Evolutionary conservation across 805 yeast genomes (phyloP).

Genomic region (Myxozyma mucilagina): DNA sequence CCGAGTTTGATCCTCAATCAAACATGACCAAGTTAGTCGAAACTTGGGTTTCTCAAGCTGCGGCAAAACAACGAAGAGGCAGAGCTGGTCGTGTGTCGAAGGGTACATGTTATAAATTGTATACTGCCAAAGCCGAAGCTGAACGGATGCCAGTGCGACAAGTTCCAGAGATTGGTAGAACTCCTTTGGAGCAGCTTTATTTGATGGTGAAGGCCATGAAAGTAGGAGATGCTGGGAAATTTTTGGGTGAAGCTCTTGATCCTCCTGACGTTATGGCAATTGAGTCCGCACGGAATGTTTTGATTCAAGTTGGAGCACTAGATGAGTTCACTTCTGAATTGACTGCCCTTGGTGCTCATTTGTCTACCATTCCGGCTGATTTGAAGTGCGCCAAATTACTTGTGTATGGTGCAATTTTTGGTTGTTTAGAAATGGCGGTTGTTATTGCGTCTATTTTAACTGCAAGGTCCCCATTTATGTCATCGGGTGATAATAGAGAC

Average conservation of each 20-base stretch:
- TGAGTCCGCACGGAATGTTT: conserved; percentile 51
- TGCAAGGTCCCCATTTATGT: conserved; percentile 71
- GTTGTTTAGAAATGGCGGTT: conserved; percentile 74
- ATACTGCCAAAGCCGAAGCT: conserved; percentile 60
- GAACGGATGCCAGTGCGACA: conserved; percentile 67
- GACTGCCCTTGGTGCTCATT: conserved; percentile 75
- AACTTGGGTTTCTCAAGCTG: conserved; percentile 87
- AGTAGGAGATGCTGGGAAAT: conserved; percentile 64
- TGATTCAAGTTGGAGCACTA: conserved; percentile 75
- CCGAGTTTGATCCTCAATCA: conserved; percentile 64
- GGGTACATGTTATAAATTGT: conserved; percentile 81
- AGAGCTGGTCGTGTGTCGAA: conserved; percentile 94
- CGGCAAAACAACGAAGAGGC: conserved; percentile 87
- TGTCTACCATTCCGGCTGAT: conserved; percentile 81
- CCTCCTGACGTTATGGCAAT: conserved; percentile 64
- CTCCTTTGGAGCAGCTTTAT: conserved; percentile 79
- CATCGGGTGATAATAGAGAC: conserved; percentile 63
- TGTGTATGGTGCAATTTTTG: conserved; percentile 77
- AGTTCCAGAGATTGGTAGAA: conserved; percentile 83
- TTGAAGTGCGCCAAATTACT: conserved; percentile 80
- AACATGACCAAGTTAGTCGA: conserved; percentile 75
- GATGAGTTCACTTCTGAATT: conserved; percentile 47
- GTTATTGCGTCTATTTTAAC: conserved; percentile 77
- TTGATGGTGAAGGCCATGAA: conserved; percentile 89
- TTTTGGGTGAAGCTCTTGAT: conserved; percentile 75